A percentile compares a stretch with the other conserved stretches of the same genome.
Conservation (phyloP, 257 asterid species). For the Primulina huaijiensis region DNA sequence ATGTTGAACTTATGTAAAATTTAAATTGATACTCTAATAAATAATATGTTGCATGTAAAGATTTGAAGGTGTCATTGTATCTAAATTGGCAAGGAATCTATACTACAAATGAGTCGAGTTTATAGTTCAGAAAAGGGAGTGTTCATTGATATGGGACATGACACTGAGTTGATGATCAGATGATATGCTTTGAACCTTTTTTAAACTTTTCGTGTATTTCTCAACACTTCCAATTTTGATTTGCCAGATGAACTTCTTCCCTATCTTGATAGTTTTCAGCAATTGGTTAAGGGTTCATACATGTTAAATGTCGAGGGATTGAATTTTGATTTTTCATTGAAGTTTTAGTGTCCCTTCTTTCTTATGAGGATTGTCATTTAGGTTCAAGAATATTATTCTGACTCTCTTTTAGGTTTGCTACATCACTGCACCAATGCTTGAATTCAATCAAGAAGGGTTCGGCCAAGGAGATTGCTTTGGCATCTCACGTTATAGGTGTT, state of each 20-base stretch:
- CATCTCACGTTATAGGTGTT: constrained; percentile 82
- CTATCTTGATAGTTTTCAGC: background rate
- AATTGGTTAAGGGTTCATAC: background rate
- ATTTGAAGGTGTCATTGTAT: background rate
- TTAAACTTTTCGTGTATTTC: background rate
- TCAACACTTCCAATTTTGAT: background rate
- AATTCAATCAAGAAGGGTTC: constrained; percentile 85
- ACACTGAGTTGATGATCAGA: background rate
- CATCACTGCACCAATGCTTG: constrained; percentile 75
- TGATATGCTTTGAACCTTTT: background rate
- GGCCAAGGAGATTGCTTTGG: constrained; percentile 79
- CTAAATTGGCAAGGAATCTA: background rate
- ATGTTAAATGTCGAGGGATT: background rate
- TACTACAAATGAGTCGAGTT: background rate
- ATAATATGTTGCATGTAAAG: background rate
- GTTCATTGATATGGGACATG: background rate
- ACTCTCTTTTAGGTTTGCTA: constrained; percentile 65
- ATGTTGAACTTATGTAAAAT: background rate
- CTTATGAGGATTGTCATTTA: background rate
- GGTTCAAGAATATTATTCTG: background rate
- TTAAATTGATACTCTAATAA: background rate
- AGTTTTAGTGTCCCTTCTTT: background rate
- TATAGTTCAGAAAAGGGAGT: background rate
- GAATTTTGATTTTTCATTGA: background rate
- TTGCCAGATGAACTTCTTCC: background rate